Conservation (phyloP, 2,329 filamentous ascomycete species). For the Tolypocladium inflatum region DNA sequence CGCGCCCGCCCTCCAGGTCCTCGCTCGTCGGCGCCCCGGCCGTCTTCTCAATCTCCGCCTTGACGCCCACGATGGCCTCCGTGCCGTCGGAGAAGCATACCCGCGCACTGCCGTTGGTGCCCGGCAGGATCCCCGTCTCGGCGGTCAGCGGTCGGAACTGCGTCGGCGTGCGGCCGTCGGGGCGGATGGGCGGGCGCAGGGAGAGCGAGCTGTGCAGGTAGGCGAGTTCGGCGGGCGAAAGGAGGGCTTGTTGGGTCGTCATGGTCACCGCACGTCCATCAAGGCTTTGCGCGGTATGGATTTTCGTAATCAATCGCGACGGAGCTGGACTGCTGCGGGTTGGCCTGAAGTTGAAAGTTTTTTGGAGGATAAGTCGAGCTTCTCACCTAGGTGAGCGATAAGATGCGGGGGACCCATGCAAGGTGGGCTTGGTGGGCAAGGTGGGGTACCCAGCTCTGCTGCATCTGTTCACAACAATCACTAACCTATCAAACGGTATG, state of each 20-base stretch:
- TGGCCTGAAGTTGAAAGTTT: constrained; percentile 10
- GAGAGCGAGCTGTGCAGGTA: constrained; percentile 86
- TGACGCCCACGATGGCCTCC: constrained; percentile 91
- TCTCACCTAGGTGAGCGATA: constrained; percentile 23
- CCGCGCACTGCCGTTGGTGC: constrained; percentile 83
- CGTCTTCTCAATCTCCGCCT: constrained; percentile 84
- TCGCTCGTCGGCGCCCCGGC: constrained; percentile 16
- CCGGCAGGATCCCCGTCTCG: constrained; percentile 82
- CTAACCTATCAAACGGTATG: too few species aligned
- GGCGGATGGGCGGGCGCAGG: constrained; percentile 73
- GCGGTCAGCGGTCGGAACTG: constrained; percentile 88
- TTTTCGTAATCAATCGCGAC: background rate
- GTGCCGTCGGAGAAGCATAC: constrained; percentile 93
- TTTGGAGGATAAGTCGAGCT: constrained; percentile 14
- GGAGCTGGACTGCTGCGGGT: constrained; percentile 1
- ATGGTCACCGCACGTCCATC: constrained; percentile 27
- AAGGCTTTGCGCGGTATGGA: background rate
- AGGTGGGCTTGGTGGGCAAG: background rate
- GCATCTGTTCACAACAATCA: background rate
- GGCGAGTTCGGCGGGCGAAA: constrained; percentile 92
- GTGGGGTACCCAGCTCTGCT: background rate
- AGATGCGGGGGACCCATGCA: constrained; percentile 11
- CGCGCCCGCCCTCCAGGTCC: constrained; percentile 11
- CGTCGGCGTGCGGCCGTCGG: constrained; percentile 71
- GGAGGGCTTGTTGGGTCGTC: constrained; percentile 61